These are phyloP conservation scores for Hygrocybe punicea DNA, from an alignment of 768 basidiomycete species.

Conservation along the genomic window DNA sequence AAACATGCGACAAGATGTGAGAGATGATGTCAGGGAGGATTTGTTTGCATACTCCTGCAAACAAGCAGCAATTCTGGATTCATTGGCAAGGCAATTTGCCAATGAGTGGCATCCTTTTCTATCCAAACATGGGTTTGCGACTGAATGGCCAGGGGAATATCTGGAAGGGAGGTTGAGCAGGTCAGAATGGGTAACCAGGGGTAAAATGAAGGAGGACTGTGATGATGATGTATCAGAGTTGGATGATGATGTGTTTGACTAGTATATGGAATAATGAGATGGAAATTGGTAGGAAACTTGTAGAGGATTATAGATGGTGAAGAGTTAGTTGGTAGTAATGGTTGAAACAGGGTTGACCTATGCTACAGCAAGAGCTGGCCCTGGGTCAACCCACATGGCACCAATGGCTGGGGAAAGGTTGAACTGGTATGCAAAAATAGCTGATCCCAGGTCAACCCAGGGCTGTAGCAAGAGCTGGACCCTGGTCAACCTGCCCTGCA, in stretches of 20 bases:
- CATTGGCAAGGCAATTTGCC: background rate
- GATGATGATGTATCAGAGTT: background rate
- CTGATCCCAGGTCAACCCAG: background rate
- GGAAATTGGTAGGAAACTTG: background rate
- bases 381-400: too few relatives aligned
- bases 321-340: background rate
- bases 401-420: background rate
- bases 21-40: conserved; percentile 4
- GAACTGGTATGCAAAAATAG: background rate
- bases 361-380: too few relatives aligned
- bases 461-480: too few relatives aligned
- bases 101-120: background rate
- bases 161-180: background rate
- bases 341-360: background rate
- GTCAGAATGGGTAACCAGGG: background rate
- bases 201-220: background rate
- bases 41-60: conserved; percentile 5
- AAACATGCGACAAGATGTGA: background rate
- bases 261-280: background rate
- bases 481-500: too few relatives aligned
- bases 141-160: conserved; percentile 1
- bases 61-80: conserved; percentile 2
- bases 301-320: background rate
- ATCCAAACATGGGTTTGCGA: background rate
- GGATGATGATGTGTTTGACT: background rate